Evolutionary conservation across 371 early-diverging fungal species (phyloP).

Genomic region (Mucor irregularis): DNA sequence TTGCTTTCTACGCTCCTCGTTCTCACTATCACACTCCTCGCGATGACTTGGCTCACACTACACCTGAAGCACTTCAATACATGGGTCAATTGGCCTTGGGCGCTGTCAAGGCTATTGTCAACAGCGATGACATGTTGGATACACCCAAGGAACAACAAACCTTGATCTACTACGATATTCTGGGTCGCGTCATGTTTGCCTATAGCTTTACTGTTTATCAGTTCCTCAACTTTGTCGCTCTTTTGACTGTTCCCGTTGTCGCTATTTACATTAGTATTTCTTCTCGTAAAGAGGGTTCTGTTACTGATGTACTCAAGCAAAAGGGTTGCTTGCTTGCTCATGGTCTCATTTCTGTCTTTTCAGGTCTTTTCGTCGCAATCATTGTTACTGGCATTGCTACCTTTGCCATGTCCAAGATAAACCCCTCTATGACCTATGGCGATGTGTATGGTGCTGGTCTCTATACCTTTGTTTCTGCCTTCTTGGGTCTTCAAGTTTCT

Average conservation of each 20-base stretch:
- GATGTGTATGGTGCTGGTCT: slow-evolving; percentile 37
- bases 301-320: slow-evolving; percentile 14
- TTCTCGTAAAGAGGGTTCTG: background rate
- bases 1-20: slow-evolving; percentile 64
- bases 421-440: slow-evolving; percentile 47
- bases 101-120: slow-evolving; percentile 40
- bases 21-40: slow-evolving; percentile 67
- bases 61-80: slow-evolving; percentile 54
- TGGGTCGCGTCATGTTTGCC: slow-evolving; percentile 51
- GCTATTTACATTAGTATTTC: slow-evolving; percentile 17
- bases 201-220: slow-evolving; percentile 47
- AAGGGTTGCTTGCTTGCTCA: slow-evolving; percentile 21
- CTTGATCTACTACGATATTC: slow-evolving; percentile 54
- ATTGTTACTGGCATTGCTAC: slow-evolving; percentile 16
- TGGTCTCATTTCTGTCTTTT: slow-evolving; percentile 31
- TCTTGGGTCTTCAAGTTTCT: slow-evolving; percentile 41
- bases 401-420: slow-evolving; percentile 20
- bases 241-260: slow-evolving; percentile 34
- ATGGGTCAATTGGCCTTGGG: slow-evolving; percentile 61
- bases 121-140: slow-evolving; percentile 35
- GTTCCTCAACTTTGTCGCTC: slow-evolving; percentile 37
- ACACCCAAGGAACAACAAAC: slow-evolving; percentile 24
- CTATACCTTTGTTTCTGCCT: slow-evolving; percentile 31
- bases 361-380: slow-evolving; percentile 17
- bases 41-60: slow-evolving; percentile 54